phyloP scores from a whole-genome alignment of 1,284 basidiomycete species.

The Tylopilus sp. region DNA sequence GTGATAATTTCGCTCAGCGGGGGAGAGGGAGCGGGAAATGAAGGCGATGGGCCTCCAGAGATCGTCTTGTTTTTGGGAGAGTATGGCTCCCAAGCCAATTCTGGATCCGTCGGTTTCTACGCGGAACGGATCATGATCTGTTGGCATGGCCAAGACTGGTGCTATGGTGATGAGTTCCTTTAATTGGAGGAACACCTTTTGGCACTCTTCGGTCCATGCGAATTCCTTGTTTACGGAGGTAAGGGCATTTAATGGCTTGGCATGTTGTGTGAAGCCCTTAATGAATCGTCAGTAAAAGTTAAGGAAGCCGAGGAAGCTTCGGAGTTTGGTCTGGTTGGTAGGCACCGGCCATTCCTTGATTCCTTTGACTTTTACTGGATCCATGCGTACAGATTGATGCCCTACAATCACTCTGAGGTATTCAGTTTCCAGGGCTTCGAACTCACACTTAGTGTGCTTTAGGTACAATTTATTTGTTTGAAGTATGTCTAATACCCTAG shows the following conservation, averaged over 20 bases:
- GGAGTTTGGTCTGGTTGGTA: rapidly evolving
- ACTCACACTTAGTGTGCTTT: background rate
- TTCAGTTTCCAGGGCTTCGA: background rate
- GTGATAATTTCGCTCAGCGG: background rate
- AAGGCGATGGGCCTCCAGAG: background rate
- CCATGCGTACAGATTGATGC: background rate
- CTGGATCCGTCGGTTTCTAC: background rate
- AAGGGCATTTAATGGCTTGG: background rate
- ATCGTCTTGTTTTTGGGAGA: background rate
- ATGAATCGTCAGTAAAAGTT: constrained; percentile 1
- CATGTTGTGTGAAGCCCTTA: background rate
- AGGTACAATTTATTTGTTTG: background rate
- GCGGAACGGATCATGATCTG: background rate
- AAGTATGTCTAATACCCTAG: background rate
- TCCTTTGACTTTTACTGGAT: background rate
- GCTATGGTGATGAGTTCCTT: background rate
- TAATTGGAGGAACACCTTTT: background rate
- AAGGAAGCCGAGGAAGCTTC: background rate
- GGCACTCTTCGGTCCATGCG: background rate
- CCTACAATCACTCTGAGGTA: background rate
- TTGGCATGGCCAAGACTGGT: background rate
- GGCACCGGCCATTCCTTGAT: background rate
- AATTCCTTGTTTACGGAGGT: background rate
- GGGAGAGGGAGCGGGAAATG: background rate
- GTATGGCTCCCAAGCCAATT: background rate